Evolutionary conservation across 2,329 filamentous ascomycete species (phyloP).

Genomic region (Diaporthe aspalathi): DNA sequence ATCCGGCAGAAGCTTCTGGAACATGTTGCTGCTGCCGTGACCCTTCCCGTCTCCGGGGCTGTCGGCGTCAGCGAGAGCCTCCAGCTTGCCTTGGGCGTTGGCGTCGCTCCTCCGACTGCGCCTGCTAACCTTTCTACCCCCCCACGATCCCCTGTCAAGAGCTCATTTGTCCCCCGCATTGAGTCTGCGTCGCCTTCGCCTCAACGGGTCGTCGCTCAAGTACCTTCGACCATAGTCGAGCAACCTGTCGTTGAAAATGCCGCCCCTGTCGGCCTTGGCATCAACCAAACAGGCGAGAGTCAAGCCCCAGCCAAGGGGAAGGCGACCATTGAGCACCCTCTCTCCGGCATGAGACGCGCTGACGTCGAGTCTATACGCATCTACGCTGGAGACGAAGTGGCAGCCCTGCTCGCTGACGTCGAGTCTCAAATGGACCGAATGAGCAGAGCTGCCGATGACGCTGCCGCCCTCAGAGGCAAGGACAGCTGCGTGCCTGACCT

Average conservation of each 20-base stretch:
- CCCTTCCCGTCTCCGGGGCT: slow-evolving; percentile 55
- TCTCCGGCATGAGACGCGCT: slow-evolving; percentile 45
- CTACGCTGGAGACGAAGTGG: slow-evolving; percentile 76
- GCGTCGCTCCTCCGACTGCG: slow-evolving; percentile 44
- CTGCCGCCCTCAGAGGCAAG: slow-evolving; percentile 50
- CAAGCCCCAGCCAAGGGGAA: neutral
- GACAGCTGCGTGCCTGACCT: slow-evolving; percentile 40
- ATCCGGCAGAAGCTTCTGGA: slow-evolving; percentile 85
- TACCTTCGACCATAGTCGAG: slow-evolving; percentile 68
- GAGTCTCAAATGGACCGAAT: slow-evolving; percentile 68
- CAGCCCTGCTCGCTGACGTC: slow-evolving; percentile 74
- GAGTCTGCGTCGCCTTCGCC: slow-evolving; percentile 58
- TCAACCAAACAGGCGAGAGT: slow-evolving; percentile 39
- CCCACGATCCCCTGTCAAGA: slow-evolving; percentile 68
- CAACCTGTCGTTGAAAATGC: slow-evolving; percentile 61
- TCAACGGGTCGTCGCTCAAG: slow-evolving; percentile 63
- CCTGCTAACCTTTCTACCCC: slow-evolving; percentile 64
- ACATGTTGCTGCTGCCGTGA: slow-evolving; percentile 79
- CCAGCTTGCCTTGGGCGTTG: slow-evolving; percentile 56
- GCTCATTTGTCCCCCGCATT: slow-evolving; percentile 46
- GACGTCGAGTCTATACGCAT: slow-evolving; percentile 74
- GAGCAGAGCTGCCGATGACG: slow-evolving; percentile 50
- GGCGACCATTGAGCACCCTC: slow-evolving; percentile 41
- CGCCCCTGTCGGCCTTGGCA: slow-evolving; percentile 45
- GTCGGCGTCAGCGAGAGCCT: slow-evolving; percentile 53